Evolutionary conservation across 495 filamentous ascomycete species (phyloP).

Genomic region (Aspergillus bridgeri): DNA sequence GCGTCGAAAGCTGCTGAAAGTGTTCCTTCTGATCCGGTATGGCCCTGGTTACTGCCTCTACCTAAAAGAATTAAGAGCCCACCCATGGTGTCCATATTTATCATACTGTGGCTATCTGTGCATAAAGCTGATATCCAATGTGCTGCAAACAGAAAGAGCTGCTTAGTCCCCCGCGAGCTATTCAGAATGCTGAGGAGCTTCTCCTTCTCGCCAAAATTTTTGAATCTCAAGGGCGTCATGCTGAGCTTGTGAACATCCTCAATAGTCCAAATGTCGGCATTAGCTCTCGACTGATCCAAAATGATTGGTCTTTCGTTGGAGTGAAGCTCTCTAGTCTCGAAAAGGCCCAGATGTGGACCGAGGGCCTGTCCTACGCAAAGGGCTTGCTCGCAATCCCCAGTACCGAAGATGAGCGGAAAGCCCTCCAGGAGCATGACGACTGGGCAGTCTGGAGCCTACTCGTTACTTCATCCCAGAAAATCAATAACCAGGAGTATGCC

Average conservation of each 20-base stretch:
- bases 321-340: slow-evolving; percentile 44
- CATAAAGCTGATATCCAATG: slow-evolving; percentile 19
- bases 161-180: slow-evolving; percentile 46
- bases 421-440: slow-evolving; percentile 49
- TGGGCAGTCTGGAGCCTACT: slow-evolving; percentile 56
- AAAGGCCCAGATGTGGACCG: slow-evolving; percentile 44
- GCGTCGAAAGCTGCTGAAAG: slow-evolving; percentile 54
- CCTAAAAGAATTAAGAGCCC: background rate
- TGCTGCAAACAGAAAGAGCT: slow-evolving; percentile 33
- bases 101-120: slow-evolving; percentile 5
- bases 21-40: slow-evolving; percentile 45
- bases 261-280: slow-evolving; percentile 49
- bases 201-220: slow-evolving; percentile 52
- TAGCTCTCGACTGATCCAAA: slow-evolving; percentile 47
- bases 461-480: slow-evolving; percentile 24
- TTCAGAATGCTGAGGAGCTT: slow-evolving; percentile 54
- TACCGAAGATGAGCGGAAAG: slow-evolving; percentile 29
- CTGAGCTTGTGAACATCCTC: slow-evolving; percentile 50
- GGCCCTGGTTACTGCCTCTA: slow-evolving; percentile 7
- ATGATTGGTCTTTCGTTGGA: slow-evolving; percentile 49
- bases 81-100: background rate
- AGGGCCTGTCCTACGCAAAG: slow-evolving; percentile 42
- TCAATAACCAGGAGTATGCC: slow-evolving; percentile 35
- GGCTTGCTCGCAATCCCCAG: slow-evolving; percentile 34
- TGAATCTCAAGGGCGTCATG: slow-evolving; percentile 39